Evolutionary conservation across 2,329 filamentous ascomycete genomes (phyloP).

Genomic region (Xylariaceae sp.): DNA sequence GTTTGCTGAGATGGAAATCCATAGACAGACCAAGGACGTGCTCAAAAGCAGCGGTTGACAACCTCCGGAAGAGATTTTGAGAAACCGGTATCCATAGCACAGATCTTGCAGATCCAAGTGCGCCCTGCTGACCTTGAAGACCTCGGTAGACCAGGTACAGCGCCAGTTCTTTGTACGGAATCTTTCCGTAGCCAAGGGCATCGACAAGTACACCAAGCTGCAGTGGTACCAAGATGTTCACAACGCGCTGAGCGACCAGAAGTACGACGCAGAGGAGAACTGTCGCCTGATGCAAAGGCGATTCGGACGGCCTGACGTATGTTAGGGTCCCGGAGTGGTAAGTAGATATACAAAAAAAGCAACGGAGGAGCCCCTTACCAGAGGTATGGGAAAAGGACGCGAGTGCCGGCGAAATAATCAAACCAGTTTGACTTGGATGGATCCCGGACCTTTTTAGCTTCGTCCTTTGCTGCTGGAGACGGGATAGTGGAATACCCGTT

Average conservation of each 20-base stretch:
- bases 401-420: slow-evolving; percentile 45
- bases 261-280: slow-evolving; percentile 42
- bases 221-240: slow-evolving; percentile 44
- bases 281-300: slow-evolving; percentile 38
- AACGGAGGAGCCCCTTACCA: slow-evolving; percentile 31
- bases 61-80: slow-evolving; percentile 41
- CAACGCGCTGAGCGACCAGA: slow-evolving; percentile 39
- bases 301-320: slow-evolving; percentile 40
- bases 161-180: slow-evolving; percentile 42
- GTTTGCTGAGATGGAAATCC: slow-evolving; percentile 51
- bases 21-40: slow-evolving; percentile 46
- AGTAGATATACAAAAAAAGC: not conserved
- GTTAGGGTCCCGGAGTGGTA: slow-evolving; percentile 11
- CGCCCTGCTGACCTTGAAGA: slow-evolving; percentile 46
- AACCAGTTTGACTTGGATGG: slow-evolving; percentile 37
- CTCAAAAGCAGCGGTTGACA: slow-evolving; percentile 45
- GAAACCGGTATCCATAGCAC: slow-evolving; percentile 49
- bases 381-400: slow-evolving; percentile 44
- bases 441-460: slow-evolving; percentile 13
- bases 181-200: slow-evolving; percentile 37
- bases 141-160: slow-evolving; percentile 44
- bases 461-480: slow-evolving; percentile 6
- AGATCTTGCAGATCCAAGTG: slow-evolving; percentile 40
- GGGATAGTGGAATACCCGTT: slow-evolving; percentile 28
- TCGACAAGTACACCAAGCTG: slow-evolving; percentile 43